phyloP scores from a whole-genome alignment of 2,329 filamentous ascomycete genomes.

The Thyridium curvatum region DNA sequence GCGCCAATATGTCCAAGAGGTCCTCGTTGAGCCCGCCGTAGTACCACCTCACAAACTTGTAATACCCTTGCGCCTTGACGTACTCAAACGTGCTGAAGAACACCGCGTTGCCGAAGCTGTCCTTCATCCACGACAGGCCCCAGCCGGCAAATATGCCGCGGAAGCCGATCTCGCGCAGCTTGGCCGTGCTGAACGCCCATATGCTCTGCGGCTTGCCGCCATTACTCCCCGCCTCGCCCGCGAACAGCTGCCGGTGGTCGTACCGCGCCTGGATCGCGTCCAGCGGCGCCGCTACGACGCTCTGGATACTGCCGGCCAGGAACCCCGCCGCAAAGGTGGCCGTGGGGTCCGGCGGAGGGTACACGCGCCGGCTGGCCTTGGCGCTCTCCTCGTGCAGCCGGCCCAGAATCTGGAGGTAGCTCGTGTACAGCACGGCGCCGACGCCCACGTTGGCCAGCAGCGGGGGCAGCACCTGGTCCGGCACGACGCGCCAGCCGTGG shows the following conservation, averaged over 20 bases:
- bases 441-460: conserved; percentile 69
- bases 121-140: conserved; percentile 62
- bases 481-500: conserved; percentile 69
- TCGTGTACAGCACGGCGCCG: conserved; percentile 69
- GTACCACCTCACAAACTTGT: conserved; percentile 63
- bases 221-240: conserved; percentile 21
- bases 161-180: conserved; percentile 64
- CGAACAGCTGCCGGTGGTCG: conserved; percentile 44
- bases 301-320: conserved; percentile 63
- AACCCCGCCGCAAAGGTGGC: conserved; percentile 67
- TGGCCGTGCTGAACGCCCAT: conserved; percentile 64
- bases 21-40: conserved; percentile 55
- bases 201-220: conserved; percentile 48
- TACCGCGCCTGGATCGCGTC: conserved; percentile 72
- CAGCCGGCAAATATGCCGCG: conserved; percentile 71
- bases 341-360: conserved; percentile 57
- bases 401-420: conserved; percentile 65
- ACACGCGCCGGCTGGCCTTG: conserved; percentile 52
- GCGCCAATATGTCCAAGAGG: conserved; percentile 41
- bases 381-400: conserved; percentile 58
- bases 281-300: conserved; percentile 64
- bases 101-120: conserved; percentile 61
- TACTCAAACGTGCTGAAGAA: conserved; percentile 75
- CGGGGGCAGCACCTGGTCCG: conserved; percentile 71
- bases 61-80: conserved; percentile 68